Evolutionary conservation across 2,329 filamentous ascomycete genomes (phyloP), one percentile per base, ranked within the genome.

Genomic region (Aspergillus quadricinctus): DNA sequence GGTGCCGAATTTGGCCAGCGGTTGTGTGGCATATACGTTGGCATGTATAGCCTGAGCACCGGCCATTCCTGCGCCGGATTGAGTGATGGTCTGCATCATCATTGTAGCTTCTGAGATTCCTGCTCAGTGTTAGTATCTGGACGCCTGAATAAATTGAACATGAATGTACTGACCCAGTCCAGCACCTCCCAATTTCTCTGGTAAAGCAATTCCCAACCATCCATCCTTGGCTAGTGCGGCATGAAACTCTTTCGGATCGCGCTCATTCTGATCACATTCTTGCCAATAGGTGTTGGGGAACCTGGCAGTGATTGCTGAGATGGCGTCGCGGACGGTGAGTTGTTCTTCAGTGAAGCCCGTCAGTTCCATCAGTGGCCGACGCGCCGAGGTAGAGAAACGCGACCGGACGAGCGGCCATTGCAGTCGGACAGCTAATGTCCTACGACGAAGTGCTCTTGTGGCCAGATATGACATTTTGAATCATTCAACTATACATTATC

Each of bases 1-100:
- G 0, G 83, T 87, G 0, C 87, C 89, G 62, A 92, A 93, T 63
- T 82, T 87, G 1, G 88, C 87, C 3, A 94, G 78, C 1, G 83
- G 83, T 63, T 92, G 89, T 0, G 89, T 92, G 14, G 75, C 75
- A 62, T 77, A 77, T 29, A 77, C 74, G 59, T 84, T 84, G 23
- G 81, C 82, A 56, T 84, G 82, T 23, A 84, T 82, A 1, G 80
- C 77, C 59, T 84, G 82, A 0, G 82, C 82, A 1, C 82, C 82
- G 17, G 88, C 88, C 79, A 94, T 91, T 3, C 90, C 90, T 3
- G 90, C 90, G 0, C 90, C 90, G 1, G 69, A 71, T 74, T 92
- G 88, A 0, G 87, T 78, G 55, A 92, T 89, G 2, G 89, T 89
- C 66, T 95, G 90, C 79, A 94, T 82, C 89, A 94, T 93, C 82